phyloP scores from a whole-genome alignment of 1,139 yeast genomes.

The Sugiyamaella xylanicola region DNA sequence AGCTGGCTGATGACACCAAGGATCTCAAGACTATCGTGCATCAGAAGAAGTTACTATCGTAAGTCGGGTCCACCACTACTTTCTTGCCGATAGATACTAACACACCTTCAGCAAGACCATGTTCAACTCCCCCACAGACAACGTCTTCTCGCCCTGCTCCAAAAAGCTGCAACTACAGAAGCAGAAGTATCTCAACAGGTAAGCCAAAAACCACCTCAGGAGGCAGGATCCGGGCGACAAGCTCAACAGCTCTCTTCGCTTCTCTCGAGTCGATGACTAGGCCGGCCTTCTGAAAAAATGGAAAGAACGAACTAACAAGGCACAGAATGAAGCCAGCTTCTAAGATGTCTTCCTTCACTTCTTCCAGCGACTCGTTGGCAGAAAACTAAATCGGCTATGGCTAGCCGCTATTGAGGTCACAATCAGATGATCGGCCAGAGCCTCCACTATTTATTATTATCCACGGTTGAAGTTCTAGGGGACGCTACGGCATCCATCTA shows the following conservation, averaged over 20 bases:
- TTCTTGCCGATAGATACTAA: slow-evolving; percentile 8
- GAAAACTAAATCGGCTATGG: not conserved
- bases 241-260: too few relatives aligned
- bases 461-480: too few relatives aligned
- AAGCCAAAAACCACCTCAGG: too few relatives aligned
- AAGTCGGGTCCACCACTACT: slow-evolving; percentile 17
- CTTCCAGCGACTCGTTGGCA: not conserved
- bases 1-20: slow-evolving; percentile 20
- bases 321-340: slow-evolving; percentile 8
- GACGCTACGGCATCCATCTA: too few relatives aligned
- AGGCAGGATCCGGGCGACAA: too few relatives aligned
- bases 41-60: slow-evolving; percentile 32
- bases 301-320: slow-evolving; percentile 1
- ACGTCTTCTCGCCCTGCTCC: slow-evolving; percentile 35
- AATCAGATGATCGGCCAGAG: too few relatives aligned
- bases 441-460: too few relatives aligned
- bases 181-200: slow-evolving; percentile 24
- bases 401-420: not conserved
- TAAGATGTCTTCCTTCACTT: slow-evolving; percentile 12
- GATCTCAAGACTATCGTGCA: slow-evolving; percentile 27
- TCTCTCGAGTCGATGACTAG: too few relatives aligned
- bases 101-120: slow-evolving; percentile 27
- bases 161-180: slow-evolving; percentile 31
- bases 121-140: slow-evolving; percentile 34
- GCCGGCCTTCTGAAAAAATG: not conserved